Conservation (phyloP, 1,139 yeast genomes). For the Debaryomycetaceae sp. region DNA sequence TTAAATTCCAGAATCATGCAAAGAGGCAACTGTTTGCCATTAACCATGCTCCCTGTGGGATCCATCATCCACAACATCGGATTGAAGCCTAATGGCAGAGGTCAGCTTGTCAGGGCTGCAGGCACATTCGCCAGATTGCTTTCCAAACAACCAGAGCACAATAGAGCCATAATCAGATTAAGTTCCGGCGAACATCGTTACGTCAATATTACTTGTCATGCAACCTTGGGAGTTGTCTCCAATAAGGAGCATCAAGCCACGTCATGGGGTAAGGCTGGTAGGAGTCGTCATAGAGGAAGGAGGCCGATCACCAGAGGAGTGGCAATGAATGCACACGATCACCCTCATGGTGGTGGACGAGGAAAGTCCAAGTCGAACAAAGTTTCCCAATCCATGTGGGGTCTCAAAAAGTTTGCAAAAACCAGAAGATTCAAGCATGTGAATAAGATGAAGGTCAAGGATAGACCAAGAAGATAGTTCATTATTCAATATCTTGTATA, state of each 20-base stretch:
- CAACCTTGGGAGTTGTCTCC: conserved; percentile 93
- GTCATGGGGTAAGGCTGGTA: conserved; percentile 95
- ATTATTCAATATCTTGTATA: not conserved
- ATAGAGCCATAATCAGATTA: conserved; percentile 73
- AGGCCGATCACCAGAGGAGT: conserved; percentile 98
- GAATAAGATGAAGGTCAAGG: conserved; percentile 81
- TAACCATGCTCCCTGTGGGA: conserved; percentile 90
- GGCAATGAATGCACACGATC: conserved; percentile 97
- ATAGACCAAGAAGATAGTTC: conserved; percentile 54
- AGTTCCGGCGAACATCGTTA: conserved; percentile 94
- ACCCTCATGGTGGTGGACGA: conserved; percentile 99
- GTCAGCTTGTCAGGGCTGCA: conserved; percentile 87
- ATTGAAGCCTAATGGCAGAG: conserved; percentile 73
- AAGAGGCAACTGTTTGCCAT: conserved; percentile 92
- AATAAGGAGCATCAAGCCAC: conserved; percentile 90
- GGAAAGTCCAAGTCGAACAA: conserved; percentile 98
- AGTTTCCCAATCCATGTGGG: conserved; percentile 95
- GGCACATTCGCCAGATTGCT: conserved; percentile 91
- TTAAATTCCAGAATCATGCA: conserved; percentile 83
- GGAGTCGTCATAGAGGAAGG: conserved; percentile 87
- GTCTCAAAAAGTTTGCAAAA: conserved; percentile 90
- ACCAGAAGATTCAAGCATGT: conserved; percentile 87
- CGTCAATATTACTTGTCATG: conserved; percentile 81
- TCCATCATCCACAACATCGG: conserved; percentile 88
- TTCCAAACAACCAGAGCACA: conserved; percentile 69